A percentile compares a stretch with the other conserved stretches of the same genome.
Conservation (phyloP, 2,329 filamentous ascomycete genomes). For the Hypoxylon sp. region DNA sequence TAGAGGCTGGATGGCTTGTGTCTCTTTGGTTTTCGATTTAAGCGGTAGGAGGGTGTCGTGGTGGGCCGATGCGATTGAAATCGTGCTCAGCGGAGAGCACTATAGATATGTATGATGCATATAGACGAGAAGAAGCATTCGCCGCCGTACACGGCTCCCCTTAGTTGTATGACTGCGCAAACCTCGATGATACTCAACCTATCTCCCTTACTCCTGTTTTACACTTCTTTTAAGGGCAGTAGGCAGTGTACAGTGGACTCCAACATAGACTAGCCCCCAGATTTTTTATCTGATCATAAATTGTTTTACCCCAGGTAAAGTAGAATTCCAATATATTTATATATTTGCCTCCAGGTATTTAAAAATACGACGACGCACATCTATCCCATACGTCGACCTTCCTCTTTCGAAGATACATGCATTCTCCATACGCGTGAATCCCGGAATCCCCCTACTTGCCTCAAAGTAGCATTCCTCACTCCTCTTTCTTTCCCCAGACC, state of each 20-base stretch:
- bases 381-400: conserved; percentile 1
- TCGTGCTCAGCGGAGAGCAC: neutral
- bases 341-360: neutral
- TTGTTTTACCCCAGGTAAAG: neutral
- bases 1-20: neutral
- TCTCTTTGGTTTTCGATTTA: neutral
- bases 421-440: neutral
- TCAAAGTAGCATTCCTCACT: neutral
- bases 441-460: neutral
- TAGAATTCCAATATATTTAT: neutral
- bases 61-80: neutral
- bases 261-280: neutral
- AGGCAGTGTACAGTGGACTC: neutral
- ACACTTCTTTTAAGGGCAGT: neutral
- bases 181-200: neutral
- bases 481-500: neutral
- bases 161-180: neutral
- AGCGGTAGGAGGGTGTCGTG: neutral
- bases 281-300: neutral
- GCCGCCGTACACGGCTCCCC: neutral
- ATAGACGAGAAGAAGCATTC: neutral
- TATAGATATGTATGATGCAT: neutral
- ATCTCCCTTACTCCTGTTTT: neutral
- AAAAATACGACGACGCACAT: neutral
- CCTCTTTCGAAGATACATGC: neutral